These are phyloP conservation scores for Spizellomyces punctatus DNA, from an alignment of 192 early-diverging fungal species.

Conservation along the genomic window DNA sequence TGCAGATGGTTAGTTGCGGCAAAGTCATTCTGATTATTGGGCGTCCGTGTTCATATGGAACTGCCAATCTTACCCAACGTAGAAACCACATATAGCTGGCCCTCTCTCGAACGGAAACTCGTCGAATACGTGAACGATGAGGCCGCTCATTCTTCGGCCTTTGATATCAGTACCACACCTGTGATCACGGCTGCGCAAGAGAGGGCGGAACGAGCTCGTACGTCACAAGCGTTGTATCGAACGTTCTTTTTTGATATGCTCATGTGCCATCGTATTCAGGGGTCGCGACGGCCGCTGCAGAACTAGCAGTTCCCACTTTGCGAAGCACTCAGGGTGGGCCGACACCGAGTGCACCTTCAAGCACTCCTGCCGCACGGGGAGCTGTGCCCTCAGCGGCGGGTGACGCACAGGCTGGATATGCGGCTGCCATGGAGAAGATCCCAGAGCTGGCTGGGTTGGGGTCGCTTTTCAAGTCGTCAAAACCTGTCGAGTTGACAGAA, in stretches of 20 bases:
- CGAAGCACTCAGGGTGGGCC: too few relatives aligned
- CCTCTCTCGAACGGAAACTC: slow-evolving; percentile 83
- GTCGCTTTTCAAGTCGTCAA: slow-evolving; percentile 82
- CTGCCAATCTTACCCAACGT: not conserved
- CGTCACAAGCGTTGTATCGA: not conserved
- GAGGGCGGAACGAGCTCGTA: slow-evolving; percentile 73
- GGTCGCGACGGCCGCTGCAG: slow-evolving; percentile 38
- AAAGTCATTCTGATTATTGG: not conserved
- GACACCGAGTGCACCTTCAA: too few relatives aligned
- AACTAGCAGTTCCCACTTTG: slow-evolving; percentile 6
- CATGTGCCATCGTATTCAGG: slow-evolving; percentile 27
- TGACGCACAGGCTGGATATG: slow-evolving; percentile 76
- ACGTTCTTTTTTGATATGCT: not conserved
- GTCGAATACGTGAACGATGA: slow-evolving; percentile 80
- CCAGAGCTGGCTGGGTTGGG: slow-evolving; percentile 85
- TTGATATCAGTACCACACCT: slow-evolving; percentile 79
- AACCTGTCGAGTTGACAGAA: slow-evolving; percentile 82
- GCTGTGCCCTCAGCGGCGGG: slow-evolving; percentile 9
- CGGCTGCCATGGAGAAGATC: slow-evolving; percentile 74
- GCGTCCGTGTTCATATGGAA: not conserved
- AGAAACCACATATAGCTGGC: slow-evolving; percentile 86
- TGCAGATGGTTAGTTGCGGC: slow-evolving; percentile 63
- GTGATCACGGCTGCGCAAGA: slow-evolving; percentile 86
- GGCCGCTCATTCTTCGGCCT: slow-evolving; percentile 59
- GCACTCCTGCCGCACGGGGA: not conserved